phyloP scores from a whole-genome alignment of 176 grass and related monocot species.

The Tillandsia leiboldiana region DNA sequence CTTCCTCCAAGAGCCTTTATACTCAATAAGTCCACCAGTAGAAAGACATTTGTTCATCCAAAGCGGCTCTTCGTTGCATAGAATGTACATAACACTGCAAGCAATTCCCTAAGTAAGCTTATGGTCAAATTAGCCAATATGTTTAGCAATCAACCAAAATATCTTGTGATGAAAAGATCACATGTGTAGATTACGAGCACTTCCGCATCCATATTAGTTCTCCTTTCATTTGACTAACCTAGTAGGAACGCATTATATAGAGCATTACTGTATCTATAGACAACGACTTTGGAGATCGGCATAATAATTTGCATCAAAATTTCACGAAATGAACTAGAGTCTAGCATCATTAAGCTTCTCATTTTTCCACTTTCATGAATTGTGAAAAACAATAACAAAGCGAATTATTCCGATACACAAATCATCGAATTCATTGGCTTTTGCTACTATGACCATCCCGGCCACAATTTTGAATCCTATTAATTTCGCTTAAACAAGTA shows the following conservation, averaged over 20 bases:
- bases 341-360: neutral
- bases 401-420: no score
- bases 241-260: no score
- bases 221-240: no score
- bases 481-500: no score
- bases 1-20: conserved; percentile 78
- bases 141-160: neutral
- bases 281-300: neutral
- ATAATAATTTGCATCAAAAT: neutral
- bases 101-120: neutral
- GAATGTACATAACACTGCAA: conserved; percentile 85
- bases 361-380: neutral
- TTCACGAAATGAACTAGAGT: neutral
- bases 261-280: no score
- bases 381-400: no score
- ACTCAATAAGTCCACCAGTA: conserved; percentile 61
- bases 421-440: no score
- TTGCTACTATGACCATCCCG: no score
- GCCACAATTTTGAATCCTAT: no score
- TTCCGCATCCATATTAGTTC: no score
- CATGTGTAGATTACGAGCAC: no score
- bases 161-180: neutral
- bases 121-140: neutral
- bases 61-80: conserved; percentile 96
- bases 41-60: conserved; percentile 97